phyloP scores from a whole-genome alignment of 257 asterid genomes.

The Rhazya stricta region DNA sequence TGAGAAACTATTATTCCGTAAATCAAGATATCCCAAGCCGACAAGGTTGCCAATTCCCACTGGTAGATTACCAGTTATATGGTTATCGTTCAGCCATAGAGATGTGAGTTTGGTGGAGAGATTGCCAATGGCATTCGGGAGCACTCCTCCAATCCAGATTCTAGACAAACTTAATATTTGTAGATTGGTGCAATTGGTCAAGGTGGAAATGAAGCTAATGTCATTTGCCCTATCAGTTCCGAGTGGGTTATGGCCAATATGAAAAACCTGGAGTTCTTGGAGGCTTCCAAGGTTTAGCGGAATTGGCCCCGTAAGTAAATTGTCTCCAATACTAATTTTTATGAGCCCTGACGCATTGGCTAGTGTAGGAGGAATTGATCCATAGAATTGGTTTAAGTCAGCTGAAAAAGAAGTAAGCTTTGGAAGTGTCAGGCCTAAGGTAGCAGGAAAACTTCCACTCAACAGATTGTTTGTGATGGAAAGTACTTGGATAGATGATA shows the following conservation, averaged over 20 bases:
- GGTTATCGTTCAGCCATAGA: constrained; percentile 24
- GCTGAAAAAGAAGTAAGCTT: constrained; percentile 1
- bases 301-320: constrained; percentile 19
- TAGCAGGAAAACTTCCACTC: constrained; percentile 10
- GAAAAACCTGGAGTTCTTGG: constrained; percentile 15
- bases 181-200: constrained; percentile 32
- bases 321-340: constrained; percentile 14
- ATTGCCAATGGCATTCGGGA: constrained; percentile 30
- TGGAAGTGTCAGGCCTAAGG: constrained; percentile 13
- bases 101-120: constrained; percentile 26
- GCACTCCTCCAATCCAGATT: constrained; percentile 24
- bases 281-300: constrained; percentile 19
- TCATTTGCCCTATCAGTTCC: constrained; percentile 23
- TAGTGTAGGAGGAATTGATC: constrained; percentile 20
- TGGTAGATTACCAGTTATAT: constrained; percentile 28
- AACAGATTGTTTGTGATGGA: constrained; percentile 16
- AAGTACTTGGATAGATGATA: constrained; percentile 7
- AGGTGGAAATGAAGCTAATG: constrained; percentile 26
- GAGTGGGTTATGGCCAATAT: constrained; percentile 25
- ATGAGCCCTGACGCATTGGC: constrained; percentile 20
- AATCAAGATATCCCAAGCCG: constrained; percentile 16
- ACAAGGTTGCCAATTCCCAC: constrained; percentile 24
- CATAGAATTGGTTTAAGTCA: constrained; percentile 15
- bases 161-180: constrained; percentile 12
- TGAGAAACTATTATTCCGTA: constrained; percentile 17